Conservation (phyloP, 2,329 filamentous ascomycete genomes). For the Stachybotrys chlorohalonatus region DNA sequence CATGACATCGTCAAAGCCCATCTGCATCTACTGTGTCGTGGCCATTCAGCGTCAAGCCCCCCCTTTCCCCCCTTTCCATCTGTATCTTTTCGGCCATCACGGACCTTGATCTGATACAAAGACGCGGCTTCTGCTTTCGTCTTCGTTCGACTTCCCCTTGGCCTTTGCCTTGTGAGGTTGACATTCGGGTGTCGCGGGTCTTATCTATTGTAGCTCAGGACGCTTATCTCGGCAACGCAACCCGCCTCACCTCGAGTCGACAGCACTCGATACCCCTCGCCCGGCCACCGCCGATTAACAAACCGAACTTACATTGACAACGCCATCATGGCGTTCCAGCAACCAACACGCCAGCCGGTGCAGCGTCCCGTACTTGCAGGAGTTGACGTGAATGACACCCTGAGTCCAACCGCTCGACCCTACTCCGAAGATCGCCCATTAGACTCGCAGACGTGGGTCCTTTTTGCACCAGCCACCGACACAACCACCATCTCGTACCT, state of each 20-base stretch:
- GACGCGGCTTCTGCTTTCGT: background rate
- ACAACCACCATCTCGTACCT: conserved; percentile 55
- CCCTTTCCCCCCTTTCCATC: background rate
- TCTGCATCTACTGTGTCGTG: background rate
- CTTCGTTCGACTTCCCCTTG: background rate
- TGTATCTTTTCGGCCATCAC: background rate
- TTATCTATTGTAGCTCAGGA: background rate
- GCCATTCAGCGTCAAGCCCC: background rate
- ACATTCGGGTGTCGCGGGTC: background rate
- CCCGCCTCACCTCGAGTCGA: no score
- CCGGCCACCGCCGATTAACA: no score
- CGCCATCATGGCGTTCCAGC: conserved; percentile 48
- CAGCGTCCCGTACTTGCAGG: conserved; percentile 37
- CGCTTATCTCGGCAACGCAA: background rate
- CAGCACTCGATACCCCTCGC: no score
- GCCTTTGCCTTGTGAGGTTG: no score
- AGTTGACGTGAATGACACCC: conserved; percentile 26
- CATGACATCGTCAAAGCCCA: background rate
- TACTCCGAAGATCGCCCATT: conserved; percentile 36
- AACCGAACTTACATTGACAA: no score
- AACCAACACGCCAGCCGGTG: conserved; percentile 43
- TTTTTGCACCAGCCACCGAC: conserved; percentile 73
- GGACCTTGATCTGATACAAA: background rate
- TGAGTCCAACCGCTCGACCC: conserved; percentile 14
- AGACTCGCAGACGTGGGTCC: conserved; percentile 88